phyloP scores from a whole-genome alignment of 2,329 filamentous ascomycete genomes.

The Aureobasidium sp. region DNA sequence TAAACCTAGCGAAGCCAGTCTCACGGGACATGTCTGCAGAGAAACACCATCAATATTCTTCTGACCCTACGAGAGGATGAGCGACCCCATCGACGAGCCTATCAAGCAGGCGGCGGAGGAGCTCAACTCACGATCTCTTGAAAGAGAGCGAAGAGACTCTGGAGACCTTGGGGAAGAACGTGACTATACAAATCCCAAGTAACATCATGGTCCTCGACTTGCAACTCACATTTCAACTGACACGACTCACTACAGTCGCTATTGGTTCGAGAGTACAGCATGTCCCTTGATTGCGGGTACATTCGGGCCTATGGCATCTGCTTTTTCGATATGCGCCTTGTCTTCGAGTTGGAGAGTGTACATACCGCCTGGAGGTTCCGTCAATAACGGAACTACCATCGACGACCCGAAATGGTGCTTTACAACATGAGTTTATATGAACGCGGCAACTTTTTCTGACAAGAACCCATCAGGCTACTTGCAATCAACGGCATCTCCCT shows the following conservation, averaged over 20 bases:
- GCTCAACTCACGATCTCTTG: slow-evolving; percentile 28
- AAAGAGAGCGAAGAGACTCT: slow-evolving; percentile 23
- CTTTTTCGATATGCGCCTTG: slow-evolving; percentile 40
- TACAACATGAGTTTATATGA: background rate
- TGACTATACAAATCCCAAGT: slow-evolving; percentile 38
- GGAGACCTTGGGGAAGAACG: slow-evolving; percentile 31
- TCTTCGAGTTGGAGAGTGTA: slow-evolving; percentile 48
- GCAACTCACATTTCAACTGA: background rate
- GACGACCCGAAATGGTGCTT: slow-evolving; percentile 46
- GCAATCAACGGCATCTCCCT: slow-evolving; percentile 49
- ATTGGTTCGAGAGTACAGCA: slow-evolving; percentile 54
- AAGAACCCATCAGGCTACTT: slow-evolving; percentile 32
- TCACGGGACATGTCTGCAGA: background rate
- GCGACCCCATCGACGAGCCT: slow-evolving; percentile 45
- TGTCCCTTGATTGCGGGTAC: slow-evolving; percentile 47
- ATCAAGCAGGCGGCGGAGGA: slow-evolving; percentile 39
- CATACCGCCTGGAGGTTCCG: slow-evolving; percentile 37
- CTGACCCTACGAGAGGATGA: slow-evolving; percentile 27
- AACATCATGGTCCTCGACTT: slow-evolving; percentile 9
- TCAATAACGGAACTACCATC: slow-evolving; percentile 38
- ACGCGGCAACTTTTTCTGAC: background rate
- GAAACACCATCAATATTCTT: background rate
- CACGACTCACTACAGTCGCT: slow-evolving; percentile 32
- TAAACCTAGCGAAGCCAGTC: background rate
- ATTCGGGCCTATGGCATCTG: slow-evolving; percentile 31